Percentiles rank a stretch among this genome's conserved stretches.
phyloP scores from a whole-genome alignment of 495 filamentous ascomycete genomes.

The Xylaria scruposa region DNA sequence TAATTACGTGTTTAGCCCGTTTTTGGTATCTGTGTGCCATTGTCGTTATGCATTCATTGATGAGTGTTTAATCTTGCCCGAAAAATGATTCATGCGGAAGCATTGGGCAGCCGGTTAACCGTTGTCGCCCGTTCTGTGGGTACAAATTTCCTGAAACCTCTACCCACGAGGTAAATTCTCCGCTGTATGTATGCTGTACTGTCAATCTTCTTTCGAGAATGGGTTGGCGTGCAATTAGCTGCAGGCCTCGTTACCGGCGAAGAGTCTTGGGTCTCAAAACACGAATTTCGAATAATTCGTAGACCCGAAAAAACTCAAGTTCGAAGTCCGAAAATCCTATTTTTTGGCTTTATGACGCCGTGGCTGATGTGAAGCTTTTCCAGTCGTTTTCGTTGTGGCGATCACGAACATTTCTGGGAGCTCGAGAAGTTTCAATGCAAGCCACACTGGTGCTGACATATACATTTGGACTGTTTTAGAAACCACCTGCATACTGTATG shows the following conservation, averaged over 20 bases:
- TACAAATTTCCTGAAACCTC: conserved; percentile 14
- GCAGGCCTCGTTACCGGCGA: not conserved
- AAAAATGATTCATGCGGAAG: conserved; percentile 16
- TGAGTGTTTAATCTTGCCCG: not conserved
- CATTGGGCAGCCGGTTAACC: not conserved
- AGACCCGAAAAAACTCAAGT: not conserved
- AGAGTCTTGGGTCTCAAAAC: not conserved
- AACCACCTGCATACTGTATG: conserved; percentile 7
- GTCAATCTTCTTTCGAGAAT: conserved; percentile 17
- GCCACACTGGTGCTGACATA: conserved; percentile 2
- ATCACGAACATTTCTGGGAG: conserved; percentile 16
- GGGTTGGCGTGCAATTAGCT: not conserved
- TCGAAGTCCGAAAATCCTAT: conserved; percentile 18
- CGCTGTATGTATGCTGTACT: conserved; percentile 25
- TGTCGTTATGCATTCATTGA: not conserved
- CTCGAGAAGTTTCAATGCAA: conserved; percentile 24
- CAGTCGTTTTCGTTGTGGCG: not conserved
- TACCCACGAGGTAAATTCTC: conserved; percentile 27
- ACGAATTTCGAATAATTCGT: not conserved
- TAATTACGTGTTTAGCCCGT: not conserved
- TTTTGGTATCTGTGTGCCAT: conserved; percentile 7
- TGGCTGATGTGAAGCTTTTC: conserved; percentile 15
- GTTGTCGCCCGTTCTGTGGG: not conserved
- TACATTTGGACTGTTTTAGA: conserved; percentile 11
- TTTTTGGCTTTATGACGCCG: not conserved